A percentile compares a stretch with the other conserved stretches of the same genome.
Evolutionary conservation across 169 alveolate genomes (phyloP).

Genomic region (Amoebophrya sp.): DNA sequence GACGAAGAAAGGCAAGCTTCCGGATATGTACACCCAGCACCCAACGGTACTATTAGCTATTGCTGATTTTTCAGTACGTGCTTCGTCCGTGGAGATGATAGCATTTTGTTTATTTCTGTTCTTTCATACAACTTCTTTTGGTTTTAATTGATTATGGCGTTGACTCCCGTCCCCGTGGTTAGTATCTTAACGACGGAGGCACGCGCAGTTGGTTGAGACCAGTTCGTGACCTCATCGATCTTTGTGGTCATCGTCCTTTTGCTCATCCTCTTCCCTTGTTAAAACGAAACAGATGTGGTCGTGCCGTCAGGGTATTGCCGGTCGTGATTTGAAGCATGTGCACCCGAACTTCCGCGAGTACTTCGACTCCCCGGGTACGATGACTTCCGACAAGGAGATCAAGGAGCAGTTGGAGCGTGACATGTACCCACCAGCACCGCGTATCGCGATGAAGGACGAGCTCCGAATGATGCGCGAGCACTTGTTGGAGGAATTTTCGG

Average conservation of each 20-base stretch:
- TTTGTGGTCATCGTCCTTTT: no score
- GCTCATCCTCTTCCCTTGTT: no score
- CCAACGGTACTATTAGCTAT: no score
- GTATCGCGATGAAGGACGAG: not conserved
- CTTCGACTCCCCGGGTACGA: not conserved
- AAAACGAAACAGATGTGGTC: conserved; percentile 25
- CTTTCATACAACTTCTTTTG: no score
- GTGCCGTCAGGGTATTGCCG: not conserved
- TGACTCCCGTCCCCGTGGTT: no score
- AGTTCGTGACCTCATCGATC: no score
- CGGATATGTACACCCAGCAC: not conserved
- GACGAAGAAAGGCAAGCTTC: not conserved
- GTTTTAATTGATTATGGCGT: no score
- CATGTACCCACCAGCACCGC: conserved; percentile 20
- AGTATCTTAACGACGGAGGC: no score
- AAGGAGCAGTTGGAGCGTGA: not conserved
- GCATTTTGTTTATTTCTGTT: no score
- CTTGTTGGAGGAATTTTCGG: not conserved
- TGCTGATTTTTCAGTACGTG: no score
- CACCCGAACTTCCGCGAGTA: conserved; percentile 20
- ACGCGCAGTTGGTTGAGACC: no score
- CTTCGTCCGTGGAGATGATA: no score
- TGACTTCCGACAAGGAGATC: not conserved
- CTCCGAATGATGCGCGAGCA: not conserved
- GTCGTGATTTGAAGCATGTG: not conserved